phyloP scores from a whole-genome alignment of 2,329 filamentous ascomycete genomes.

The Diplodia seriata region DNA sequence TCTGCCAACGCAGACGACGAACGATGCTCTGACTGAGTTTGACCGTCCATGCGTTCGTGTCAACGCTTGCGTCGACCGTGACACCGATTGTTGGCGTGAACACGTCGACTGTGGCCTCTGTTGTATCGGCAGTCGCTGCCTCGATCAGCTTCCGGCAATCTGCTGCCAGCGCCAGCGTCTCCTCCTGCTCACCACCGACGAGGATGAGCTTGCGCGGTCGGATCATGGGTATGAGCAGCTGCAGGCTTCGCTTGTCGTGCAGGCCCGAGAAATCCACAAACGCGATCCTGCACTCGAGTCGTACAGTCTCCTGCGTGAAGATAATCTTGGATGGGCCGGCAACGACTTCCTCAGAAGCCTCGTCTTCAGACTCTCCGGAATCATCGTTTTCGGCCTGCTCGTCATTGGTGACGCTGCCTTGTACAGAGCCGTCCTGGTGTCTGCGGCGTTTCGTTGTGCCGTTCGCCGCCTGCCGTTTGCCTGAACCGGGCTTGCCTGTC shows the following conservation, averaged over 20 bases:
- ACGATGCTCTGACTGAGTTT: constrained; percentile 86
- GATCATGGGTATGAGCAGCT: constrained; percentile 94
- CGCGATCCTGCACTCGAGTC: constrained; percentile 76
- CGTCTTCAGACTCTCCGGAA: constrained; percentile 58
- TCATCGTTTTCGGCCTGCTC: constrained; percentile 51
- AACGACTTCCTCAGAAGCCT: constrained; percentile 57
- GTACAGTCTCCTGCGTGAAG: constrained; percentile 67
- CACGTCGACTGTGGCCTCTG: constrained; percentile 66
- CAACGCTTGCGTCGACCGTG: constrained; percentile 86
- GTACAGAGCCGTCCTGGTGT: constrained; percentile 45
- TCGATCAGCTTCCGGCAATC: constrained; percentile 76
- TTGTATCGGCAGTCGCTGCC: constrained; percentile 54
- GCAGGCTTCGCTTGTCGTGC: constrained; percentile 90
- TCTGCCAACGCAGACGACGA: constrained; percentile 91
- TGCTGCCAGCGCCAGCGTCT: constrained; percentile 75
- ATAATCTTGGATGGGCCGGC: constrained; percentile 79
- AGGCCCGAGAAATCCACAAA: constrained; percentile 92
- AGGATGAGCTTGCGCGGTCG: constrained; percentile 93
- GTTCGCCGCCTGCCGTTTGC: constrained; percentile 44
- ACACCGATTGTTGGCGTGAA: constrained; percentile 80
- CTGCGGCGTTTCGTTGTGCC: constrained; percentile 67
- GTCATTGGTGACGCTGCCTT: constrained; percentile 30
- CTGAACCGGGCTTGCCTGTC: constrained; percentile 47
- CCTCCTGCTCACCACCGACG: constrained; percentile 78
- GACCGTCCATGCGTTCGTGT: constrained; percentile 96